phyloP scores from a whole-genome alignment of 768 basidiomycete species.

The Mycena alexandri region DNA sequence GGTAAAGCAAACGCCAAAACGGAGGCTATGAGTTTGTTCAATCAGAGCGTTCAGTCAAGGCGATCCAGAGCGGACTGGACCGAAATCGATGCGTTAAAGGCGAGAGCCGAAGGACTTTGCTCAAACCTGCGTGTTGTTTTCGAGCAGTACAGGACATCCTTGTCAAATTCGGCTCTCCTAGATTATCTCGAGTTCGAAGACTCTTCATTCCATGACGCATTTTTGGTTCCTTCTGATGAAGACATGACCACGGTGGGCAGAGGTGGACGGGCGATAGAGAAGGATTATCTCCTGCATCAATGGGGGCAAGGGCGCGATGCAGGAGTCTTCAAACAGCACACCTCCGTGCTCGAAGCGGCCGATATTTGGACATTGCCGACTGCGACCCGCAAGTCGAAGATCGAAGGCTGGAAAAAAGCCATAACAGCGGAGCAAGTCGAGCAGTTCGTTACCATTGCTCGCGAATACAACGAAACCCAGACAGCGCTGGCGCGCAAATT shows the following conservation, averaged over 20 bases:
- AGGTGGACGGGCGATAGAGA: constrained; percentile 49
- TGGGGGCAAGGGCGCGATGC: constrained; percentile 63
- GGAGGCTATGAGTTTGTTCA: constrained; percentile 57
- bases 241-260: constrained; percentile 60
- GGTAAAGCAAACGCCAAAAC: constrained; percentile 65
- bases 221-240: constrained; percentile 56
- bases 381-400: constrained; percentile 41
- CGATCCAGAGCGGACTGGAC: constrained; percentile 51
- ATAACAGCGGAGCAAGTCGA: constrained; percentile 52
- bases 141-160: constrained; percentile 4
- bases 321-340: constrained; percentile 50
- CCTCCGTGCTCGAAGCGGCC: background rate
- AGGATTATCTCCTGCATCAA: constrained; percentile 57
- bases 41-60: constrained; percentile 44
- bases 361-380: constrained; percentile 54
- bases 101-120: constrained; percentile 40
- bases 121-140: constrained; percentile 35
- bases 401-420: constrained; percentile 50
- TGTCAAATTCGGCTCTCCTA: constrained; percentile 49
- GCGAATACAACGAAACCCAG: constrained; percentile 56
- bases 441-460: constrained; percentile 49
- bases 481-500: constrained; percentile 52
- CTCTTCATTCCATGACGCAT: constrained; percentile 55
- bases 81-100: constrained; percentile 41
- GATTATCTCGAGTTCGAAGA: constrained; percentile 66